phyloP scores from a whole-genome alignment of 2,329 filamentous ascomycete genomes.

The Trichoderma breve region DNA sequence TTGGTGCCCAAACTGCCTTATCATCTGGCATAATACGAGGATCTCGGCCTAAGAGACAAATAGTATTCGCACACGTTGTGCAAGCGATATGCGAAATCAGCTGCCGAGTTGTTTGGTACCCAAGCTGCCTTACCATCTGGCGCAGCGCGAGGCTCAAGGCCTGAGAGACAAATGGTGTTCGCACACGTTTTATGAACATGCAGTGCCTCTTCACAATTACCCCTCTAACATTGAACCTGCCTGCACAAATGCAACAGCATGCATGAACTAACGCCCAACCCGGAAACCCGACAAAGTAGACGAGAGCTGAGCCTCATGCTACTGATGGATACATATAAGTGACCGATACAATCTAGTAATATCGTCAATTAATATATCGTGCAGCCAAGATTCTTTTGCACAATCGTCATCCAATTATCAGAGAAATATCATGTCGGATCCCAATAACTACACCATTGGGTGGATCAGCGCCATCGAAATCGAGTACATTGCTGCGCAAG shows the following conservation, averaged over 20 bases:
- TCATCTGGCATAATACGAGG: background rate
- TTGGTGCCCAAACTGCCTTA: background rate
- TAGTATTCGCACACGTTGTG: background rate
- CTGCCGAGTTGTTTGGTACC: too few relatives aligned
- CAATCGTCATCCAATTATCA: fast-evolving
- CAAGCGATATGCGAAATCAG: too few relatives aligned
- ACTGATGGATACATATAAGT: conserved; percentile 9
- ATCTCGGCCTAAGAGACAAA: background rate
- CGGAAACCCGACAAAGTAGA: background rate
- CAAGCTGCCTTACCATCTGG: background rate
- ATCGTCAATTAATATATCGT: background rate
- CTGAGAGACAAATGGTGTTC: background rate
- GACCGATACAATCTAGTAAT: fast-evolving
- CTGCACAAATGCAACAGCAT: too few relatives aligned
- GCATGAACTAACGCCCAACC: background rate
- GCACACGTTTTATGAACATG: background rate
- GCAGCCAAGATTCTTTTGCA: too few relatives aligned
- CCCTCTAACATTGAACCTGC: too few relatives aligned
- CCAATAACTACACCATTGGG: conserved; percentile 37
- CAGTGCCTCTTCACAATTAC: background rate
- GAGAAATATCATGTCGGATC: background rate
- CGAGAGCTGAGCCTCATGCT: background rate
- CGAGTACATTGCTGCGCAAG: conserved; percentile 38
- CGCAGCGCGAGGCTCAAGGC: fast-evolving
- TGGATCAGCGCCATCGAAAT: conserved; percentile 42